Percentiles rank a stretch among this genome's conserved stretches.
Evolutionary conservation across 345 rosid species (phyloP).

Genomic region (Citrus sinensis): DNA sequence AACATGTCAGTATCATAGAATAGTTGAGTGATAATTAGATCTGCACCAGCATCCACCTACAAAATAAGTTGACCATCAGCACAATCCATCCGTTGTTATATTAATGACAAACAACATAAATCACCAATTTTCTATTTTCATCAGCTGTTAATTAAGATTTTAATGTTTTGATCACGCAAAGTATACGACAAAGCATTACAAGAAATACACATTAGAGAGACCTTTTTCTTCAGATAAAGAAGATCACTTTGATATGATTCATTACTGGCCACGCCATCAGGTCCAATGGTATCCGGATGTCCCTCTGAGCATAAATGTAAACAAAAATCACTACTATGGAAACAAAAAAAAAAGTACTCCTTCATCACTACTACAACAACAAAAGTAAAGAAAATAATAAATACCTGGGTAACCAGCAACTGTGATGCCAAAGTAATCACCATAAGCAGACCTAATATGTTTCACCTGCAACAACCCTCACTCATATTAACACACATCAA

Average conservation of each 20-base stretch:
- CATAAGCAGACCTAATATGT: conserved; percentile 70
- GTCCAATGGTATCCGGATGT: conserved; percentile 84
- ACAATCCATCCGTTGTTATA: neutral
- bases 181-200: neutral
- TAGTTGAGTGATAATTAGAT: conserved; percentile 77
- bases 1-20: conserved; percentile 90
- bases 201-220: conserved; percentile 6
- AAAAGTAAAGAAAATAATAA: neutral
- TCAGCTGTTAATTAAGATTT: neutral
- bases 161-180: neutral
- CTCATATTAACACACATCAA: neutral
- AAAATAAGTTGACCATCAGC: conserved; percentile 18
- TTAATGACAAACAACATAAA: neutral
- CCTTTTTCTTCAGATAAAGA: conserved; percentile 86
- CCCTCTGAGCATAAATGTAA: conserved; percentile 51
- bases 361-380: neutral
- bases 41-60: conserved; percentile 97
- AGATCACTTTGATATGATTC: conserved; percentile 84
- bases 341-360: neutral
- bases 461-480: conserved; percentile 45
- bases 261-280: conserved; percentile 60
- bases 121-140: neutral
- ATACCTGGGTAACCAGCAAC: conserved; percentile 99
- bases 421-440: conserved; percentile 90
- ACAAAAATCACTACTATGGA: neutral